Conservation (phyloP, 768 basidiomycete genomes). For the Scleroderma bovista region DNA sequence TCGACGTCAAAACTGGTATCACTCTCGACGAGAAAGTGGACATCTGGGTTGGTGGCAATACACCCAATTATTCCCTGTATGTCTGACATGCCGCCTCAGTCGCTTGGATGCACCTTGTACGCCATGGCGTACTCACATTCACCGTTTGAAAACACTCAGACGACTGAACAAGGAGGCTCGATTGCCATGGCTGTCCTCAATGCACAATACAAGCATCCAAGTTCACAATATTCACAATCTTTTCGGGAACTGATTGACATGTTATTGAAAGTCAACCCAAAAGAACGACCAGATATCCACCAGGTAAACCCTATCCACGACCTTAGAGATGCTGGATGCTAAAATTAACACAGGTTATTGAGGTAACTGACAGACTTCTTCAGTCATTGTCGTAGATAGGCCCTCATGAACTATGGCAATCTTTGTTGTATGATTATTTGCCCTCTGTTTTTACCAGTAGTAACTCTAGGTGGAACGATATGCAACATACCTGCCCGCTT, state of each 20-base stretch:
- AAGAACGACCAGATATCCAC: slow-evolving; percentile 80
- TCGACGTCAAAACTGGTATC: slow-evolving; percentile 91
- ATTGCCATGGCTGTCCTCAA: slow-evolving; percentile 97
- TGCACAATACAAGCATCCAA: slow-evolving; percentile 88
- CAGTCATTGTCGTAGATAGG: slow-evolving; percentile 46
- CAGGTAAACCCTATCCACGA: slow-evolving; percentile 43
- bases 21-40: slow-evolving; percentile 92
- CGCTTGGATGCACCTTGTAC: slow-evolving; percentile 90
- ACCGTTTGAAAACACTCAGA: slow-evolving; percentile 90
- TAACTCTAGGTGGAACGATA: too few species aligned
- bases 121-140: slow-evolving; percentile 95
- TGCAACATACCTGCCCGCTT: too few species aligned
- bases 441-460: too few species aligned
- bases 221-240: slow-evolving; percentile 80
- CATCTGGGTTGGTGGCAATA: slow-evolving; percentile 71
- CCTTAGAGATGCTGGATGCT: slow-evolving; percentile 1
- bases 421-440: background rate
- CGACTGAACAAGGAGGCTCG: slow-evolving; percentile 90
- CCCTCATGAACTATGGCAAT: background rate
- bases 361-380: slow-evolving; percentile 57
- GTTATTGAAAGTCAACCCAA: slow-evolving; percentile 80
- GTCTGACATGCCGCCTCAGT: slow-evolving; percentile 42
- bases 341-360: slow-evolving; percentile 47
- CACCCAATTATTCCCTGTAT: background rate
- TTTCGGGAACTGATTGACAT: slow-evolving; percentile 76